These are phyloP conservation scores for Colletotrichum coccodes DNA, from an alignment of 2,329 filamentous ascomycete species.

Conservation along the genomic window DNA sequence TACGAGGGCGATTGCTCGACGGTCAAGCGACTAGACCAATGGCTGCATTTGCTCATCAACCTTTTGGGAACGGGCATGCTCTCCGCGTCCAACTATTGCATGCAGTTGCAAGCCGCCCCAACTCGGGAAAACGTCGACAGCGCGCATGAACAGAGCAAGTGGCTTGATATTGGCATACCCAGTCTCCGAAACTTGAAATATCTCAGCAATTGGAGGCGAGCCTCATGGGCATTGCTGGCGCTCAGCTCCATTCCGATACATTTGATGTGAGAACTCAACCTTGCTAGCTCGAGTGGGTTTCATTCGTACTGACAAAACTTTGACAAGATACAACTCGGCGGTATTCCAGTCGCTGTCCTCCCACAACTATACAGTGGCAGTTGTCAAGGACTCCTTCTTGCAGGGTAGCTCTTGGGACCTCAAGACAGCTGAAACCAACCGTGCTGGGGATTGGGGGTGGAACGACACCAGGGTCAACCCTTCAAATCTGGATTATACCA, in stretches of 20 bases:
- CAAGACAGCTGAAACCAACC: background rate
- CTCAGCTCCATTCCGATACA: conserved; percentile 7
- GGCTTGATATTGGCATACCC: conserved; percentile 56
- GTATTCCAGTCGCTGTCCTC: conserved; percentile 14
- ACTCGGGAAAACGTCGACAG: conserved; percentile 40
- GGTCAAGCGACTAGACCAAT: conserved; percentile 26
- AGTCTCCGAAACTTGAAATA: background rate
- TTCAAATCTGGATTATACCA: background rate
- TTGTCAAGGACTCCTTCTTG: conserved; percentile 10
- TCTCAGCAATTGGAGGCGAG: background rate
- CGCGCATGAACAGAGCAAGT: conserved; percentile 52
- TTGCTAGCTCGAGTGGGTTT: no score
- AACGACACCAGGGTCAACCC: conserved; percentile 5
- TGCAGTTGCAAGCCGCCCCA: conserved; percentile 43
- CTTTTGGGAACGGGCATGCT: conserved; percentile 41
- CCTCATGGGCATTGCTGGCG: conserved; percentile 3
- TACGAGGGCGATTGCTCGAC: conserved; percentile 39
- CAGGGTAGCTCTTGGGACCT: background rate
- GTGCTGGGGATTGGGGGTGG: conserved; percentile 1
- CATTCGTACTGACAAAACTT: background rate
- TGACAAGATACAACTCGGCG: conserved; percentile 10
- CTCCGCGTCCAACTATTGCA: conserved; percentile 44
- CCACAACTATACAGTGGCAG: conserved; percentile 12
- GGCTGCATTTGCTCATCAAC: conserved; percentile 45
- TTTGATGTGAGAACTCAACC: background rate